Base-by-base conservation (phyloP, 2,329 filamentous ascomycete species). In the Pseudogymnoascus sp. region DNA sequence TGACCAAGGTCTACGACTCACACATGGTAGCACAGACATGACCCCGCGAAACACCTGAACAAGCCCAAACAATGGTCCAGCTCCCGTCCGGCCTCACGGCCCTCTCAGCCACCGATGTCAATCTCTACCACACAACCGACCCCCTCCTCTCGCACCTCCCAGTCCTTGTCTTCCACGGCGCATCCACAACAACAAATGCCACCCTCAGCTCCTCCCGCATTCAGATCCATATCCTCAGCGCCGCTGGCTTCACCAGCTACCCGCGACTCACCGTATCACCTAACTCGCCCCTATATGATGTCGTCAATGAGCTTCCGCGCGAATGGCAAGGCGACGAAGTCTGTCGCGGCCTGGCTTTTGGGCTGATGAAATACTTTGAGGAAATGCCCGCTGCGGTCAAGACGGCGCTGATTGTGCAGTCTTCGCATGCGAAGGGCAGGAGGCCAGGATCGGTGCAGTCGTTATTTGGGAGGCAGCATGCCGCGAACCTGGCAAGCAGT, bases 301-400 rank as follows among this genome's bases (percentile, higher is more conserved):
- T 92, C 61, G 94, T 99, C 74, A 87, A 90, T 72, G 86, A 92
- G 73, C 82, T 99, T 45, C 92, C 94, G 42, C 88, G 92, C 72
- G 93, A 97, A 73, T 92, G 92, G 75, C 94, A 97, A 78, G 93
- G 93, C 70, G 93, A 97, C 73, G 93, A 97, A 75, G 82, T 96
- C 66, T 95, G 89, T 75, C 87, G 94, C 52, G 94, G 88, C 15
- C 82, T 99, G 62, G 94, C 93, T 58, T 96, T 97, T 74, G 92
- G 90, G 62, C 80, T 99, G 67, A 88, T 88, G 79, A 97, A 96
- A 74, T 99, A 97, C 79, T 97, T 97, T 72, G 83, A 84, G 64
- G 93, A 97, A 75, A 80, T 99, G 60, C 86, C 92, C 21, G 83
- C 88, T 61, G 79, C 82, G 37, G 87, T 92, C 71, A 96, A 91